Evolutionary conservation across 1,139 yeast genomes (phyloP).

Genomic region (Spathaspora sp.): DNA sequence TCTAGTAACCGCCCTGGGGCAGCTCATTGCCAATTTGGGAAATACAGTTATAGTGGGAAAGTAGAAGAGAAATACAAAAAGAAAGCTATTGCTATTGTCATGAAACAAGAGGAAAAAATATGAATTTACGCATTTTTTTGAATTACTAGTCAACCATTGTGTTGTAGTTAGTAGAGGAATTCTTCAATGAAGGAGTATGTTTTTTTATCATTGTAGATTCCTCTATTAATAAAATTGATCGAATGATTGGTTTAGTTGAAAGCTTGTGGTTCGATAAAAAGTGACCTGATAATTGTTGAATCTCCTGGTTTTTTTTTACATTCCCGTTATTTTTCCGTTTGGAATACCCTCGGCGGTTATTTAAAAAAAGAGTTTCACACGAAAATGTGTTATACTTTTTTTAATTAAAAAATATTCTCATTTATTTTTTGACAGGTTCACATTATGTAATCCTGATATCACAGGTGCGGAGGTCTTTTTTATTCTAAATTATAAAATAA

Average conservation of each 20-base stretch:
- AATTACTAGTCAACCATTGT: not conserved
- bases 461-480: not conserved
- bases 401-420: not conserved
- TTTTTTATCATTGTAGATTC: not conserved
- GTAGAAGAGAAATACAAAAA: not conserved
- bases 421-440: not conserved
- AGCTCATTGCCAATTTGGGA: not conserved
- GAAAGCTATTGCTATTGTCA: not conserved
- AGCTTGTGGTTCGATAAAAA: not conserved
- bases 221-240: not conserved
- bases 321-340: not conserved
- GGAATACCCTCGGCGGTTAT: not conserved
- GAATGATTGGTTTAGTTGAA: not conserved
- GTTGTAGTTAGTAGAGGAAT: not conserved
- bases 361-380: not conserved
- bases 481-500: not conserved
- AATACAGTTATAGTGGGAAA: not conserved
- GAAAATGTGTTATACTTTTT: not conserved
- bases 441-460: not conserved
- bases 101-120: not conserved
- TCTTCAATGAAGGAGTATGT: not conserved
- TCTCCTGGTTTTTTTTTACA: not conserved
- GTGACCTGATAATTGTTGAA: not conserved
- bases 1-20: not conserved
- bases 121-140: not conserved